Percentiles rank a stretch among this genome's conserved stretches.
Conservation (phyloP, 192 early-diverging fungal species). For the Pilobolus umbonatus region DNA sequence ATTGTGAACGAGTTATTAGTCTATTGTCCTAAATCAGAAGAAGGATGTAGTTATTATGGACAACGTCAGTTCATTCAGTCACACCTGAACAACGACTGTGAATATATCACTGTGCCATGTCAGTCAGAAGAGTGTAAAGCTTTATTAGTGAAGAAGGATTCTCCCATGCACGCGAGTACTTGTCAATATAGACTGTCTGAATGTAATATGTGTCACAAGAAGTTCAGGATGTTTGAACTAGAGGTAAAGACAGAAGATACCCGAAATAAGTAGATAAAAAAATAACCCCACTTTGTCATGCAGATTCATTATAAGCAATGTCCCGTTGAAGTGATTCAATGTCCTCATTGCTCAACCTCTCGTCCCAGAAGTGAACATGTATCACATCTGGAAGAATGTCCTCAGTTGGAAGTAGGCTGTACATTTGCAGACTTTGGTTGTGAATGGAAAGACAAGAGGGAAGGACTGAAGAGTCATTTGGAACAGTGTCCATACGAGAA, state of each 20-base stretch:
- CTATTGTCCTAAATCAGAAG: conserved; percentile 45
- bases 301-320: conserved; percentile 53
- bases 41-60: conserved; percentile 52
- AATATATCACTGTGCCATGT: conserved; percentile 46
- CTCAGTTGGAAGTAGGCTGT: conserved; percentile 39
- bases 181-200: conserved; percentile 49
- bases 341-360: conserved; percentile 49
- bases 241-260: conserved; percentile 39
- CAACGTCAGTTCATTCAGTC: conserved; percentile 51
- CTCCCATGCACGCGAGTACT: conserved; percentile 48
- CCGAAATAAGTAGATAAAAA: neutral
- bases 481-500: conserved; percentile 55
- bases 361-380: conserved; percentile 34
- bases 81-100: conserved; percentile 56
- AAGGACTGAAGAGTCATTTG: conserved; percentile 36
- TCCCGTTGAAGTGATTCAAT: conserved; percentile 47
- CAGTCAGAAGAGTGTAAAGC: conserved; percentile 49
- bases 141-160: conserved; percentile 50
- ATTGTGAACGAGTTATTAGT: conserved; percentile 66
- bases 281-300: neutral
- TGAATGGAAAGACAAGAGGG: conserved; percentile 50
- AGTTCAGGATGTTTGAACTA: conserved; percentile 42
- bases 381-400: conserved; percentile 43
- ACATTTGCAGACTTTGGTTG: conserved; percentile 50
- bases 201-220: conserved; percentile 53